Conservation (phyloP, 768 basidiomycete genomes). For the Lentinus tigrinus region DNA sequence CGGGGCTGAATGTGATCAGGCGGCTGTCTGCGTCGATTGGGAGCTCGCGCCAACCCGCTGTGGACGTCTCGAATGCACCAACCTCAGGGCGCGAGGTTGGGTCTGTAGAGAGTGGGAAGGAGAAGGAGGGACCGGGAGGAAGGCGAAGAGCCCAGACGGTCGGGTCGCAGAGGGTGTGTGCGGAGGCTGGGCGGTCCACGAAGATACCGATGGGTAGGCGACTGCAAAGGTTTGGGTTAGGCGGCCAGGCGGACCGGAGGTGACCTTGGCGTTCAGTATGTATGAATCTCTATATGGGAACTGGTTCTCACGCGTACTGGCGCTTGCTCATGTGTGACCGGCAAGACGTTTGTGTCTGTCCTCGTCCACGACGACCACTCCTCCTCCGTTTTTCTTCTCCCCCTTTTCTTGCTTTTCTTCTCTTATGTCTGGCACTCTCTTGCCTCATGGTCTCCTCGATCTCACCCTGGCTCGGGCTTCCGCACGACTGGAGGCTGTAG, state of each 20-base stretch:
- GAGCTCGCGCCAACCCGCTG: slow-evolving; percentile 23
- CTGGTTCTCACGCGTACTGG: too few relatives aligned
- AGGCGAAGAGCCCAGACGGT: neutral
- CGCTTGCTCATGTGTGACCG: too few relatives aligned
- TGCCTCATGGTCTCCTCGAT: slow-evolving; percentile 23
- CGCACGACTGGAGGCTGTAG: slow-evolving; percentile 8
- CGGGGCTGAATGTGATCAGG: slow-evolving; percentile 14
- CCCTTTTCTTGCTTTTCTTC: too few relatives aligned
- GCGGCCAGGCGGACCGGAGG: neutral
- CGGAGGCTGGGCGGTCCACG: slow-evolving; percentile 6
- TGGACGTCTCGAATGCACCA: slow-evolving; percentile 24
- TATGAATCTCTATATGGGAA: too few relatives aligned
- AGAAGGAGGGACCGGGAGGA: neutral
- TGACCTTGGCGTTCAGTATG: too few relatives aligned
- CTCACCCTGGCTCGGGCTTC: slow-evolving; percentile 16
- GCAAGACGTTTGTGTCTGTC: too few relatives aligned
- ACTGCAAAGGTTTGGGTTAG: slow-evolving; percentile 6
- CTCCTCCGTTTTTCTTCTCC: too few relatives aligned
- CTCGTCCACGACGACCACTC: too few relatives aligned
- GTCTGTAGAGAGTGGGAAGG: neutral
- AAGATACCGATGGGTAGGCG: slow-evolving; percentile 17
- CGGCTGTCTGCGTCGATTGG: slow-evolving; percentile 22
- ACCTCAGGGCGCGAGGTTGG: neutral
- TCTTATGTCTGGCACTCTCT: slow-evolving; percentile 15
- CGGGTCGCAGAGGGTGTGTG: neutral